Evolutionary conservation across 1,284 basidiomycete genomes (phyloP).

Genomic region (Heterobasidion irregulare): DNA sequence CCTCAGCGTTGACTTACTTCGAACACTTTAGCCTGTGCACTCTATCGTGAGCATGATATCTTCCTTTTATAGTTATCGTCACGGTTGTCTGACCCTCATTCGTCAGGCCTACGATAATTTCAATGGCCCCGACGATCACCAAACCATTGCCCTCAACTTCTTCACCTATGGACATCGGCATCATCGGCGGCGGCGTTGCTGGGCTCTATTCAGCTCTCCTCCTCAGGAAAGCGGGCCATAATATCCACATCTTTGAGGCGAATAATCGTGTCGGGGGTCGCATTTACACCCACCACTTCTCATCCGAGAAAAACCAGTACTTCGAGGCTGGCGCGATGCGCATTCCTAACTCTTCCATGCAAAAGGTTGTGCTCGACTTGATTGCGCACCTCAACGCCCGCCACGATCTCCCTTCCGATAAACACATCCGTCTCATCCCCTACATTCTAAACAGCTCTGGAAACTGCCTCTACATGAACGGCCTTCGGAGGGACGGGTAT

Average conservation of each 20-base stretch:
- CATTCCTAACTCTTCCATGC: constrained; percentile 13
- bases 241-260: constrained; percentile 12
- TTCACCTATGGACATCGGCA: background rate
- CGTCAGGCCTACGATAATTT: background rate
- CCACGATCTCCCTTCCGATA: constrained; percentile 4
- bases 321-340: constrained; percentile 18
- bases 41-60: no score
- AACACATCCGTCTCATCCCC: constrained; percentile 11
- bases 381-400: constrained; percentile 5
- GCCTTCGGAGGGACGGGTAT: background rate
- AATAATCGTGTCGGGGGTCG: constrained; percentile 14
- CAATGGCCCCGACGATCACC: background rate
- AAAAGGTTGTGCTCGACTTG: constrained; percentile 12
- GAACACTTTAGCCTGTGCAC: no score
- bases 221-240: constrained; percentile 6
- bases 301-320: constrained; percentile 13
- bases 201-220: constrained; percentile 14
- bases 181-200: constrained; percentile 14
- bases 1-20: no score
- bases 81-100: background rate
- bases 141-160: background rate
- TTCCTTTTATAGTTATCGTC: background rate
- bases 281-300: constrained; percentile 13
- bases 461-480: constrained; percentile 14
- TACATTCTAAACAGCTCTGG: constrained; percentile 12